These are phyloP conservation scores for Botrytis paeoniae DNA, from an alignment of 2,329 filamentous ascomycete species.

Conservation along the genomic window DNA sequence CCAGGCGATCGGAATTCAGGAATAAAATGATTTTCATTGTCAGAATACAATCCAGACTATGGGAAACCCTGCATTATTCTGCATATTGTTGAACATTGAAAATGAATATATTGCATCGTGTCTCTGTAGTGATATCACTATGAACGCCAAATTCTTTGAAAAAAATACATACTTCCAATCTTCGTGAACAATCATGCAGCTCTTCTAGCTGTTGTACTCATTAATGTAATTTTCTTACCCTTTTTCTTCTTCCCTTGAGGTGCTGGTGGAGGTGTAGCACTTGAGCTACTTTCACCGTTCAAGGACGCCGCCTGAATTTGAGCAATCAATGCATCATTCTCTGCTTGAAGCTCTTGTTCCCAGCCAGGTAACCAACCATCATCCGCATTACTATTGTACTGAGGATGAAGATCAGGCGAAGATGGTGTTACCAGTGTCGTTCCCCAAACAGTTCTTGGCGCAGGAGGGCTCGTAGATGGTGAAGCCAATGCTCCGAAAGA, in stretches of 20 bases:
- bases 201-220: conserved; percentile 56
- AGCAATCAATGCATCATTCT: conserved; percentile 52
- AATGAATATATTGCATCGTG: conserved; percentile 9
- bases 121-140: conserved; percentile 11
- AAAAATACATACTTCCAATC: conserved; percentile 4
- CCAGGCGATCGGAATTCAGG: neutral
- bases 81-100: conserved; percentile 10
- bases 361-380: conserved; percentile 87
- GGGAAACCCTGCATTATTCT: neutral
- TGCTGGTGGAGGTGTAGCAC: conserved; percentile 16
- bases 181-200: conserved; percentile 36
- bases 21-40: neutral
- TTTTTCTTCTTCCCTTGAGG: conserved; percentile 58
- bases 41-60: neutral
- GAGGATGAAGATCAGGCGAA: conserved; percentile 52
- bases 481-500: conserved; percentile 69
- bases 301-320: conserved; percentile 56
- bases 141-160: conserved; percentile 13
- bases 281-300: conserved; percentile 33
- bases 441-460: conserved; percentile 86
- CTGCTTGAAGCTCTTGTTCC: conserved; percentile 71
- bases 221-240: conserved; percentile 69
- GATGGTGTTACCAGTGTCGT: conserved; percentile 63
- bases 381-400: conserved; percentile 43
- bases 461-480: conserved; percentile 77